Percentiles rank a stretch among this genome's conserved stretches.
Conservation (phyloP, 441 rosid genomes). For the Bocquillonia castaneifolia region DNA sequence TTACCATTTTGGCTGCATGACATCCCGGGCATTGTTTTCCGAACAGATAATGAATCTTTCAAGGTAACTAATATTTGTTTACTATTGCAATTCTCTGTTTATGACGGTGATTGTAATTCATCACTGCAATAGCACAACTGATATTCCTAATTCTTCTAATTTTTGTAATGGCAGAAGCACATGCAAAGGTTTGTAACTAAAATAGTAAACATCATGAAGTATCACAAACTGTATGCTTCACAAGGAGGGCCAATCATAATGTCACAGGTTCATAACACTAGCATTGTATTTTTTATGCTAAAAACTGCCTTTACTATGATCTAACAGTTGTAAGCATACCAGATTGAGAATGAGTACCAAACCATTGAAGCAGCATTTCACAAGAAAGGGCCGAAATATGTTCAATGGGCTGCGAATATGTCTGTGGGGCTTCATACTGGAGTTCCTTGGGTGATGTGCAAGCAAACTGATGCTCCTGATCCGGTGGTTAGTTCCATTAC, state of each 20-base stretch:
- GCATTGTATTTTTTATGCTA: background rate
- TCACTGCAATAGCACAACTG: background rate
- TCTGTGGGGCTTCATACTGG: constrained; percentile 59
- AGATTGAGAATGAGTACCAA: constrained; percentile 76
- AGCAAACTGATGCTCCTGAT: constrained; percentile 73
- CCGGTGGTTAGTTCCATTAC: constrained; percentile 48
- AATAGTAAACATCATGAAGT: constrained; percentile 60
- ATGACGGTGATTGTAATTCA: background rate
- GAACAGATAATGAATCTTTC: constrained; percentile 72
- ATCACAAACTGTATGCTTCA: constrained; percentile 51
- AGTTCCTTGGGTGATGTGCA: constrained; percentile 84
- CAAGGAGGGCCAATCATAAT: constrained; percentile 80
- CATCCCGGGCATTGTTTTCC: constrained; percentile 57
- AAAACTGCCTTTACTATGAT: background rate
- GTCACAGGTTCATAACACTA: constrained; percentile 51
- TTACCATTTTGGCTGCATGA: constrained; percentile 82
- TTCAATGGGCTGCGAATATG: constrained; percentile 66
- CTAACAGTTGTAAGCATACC: constrained; percentile 6
- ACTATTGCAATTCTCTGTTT: background rate
- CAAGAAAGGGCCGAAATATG: constrained; percentile 43
- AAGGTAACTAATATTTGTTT: constrained; percentile 34
- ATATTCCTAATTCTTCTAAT: background rate
- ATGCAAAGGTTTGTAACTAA: constrained; percentile 53
- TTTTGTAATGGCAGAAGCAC: constrained; percentile 39
- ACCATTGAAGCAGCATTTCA: constrained; percentile 42